Percentiles rank a stretch among this genome's conserved stretches.
phyloP scores from a whole-genome alignment of 2,329 filamentous ascomycete species.

The Colletotrichum liaoningense region DNA sequence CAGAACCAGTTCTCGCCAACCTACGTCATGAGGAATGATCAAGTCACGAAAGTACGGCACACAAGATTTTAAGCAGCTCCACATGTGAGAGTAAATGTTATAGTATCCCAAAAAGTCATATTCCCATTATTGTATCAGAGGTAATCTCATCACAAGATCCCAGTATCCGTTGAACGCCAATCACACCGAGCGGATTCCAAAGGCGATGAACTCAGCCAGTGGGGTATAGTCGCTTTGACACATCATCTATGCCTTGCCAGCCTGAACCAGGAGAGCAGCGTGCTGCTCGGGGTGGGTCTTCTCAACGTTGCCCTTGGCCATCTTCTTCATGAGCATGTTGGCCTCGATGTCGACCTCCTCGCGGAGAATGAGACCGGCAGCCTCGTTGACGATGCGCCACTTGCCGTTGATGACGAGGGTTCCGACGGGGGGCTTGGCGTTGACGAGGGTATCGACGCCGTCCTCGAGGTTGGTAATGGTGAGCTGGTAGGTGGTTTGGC shows the following conservation, averaged over 20 bases:
- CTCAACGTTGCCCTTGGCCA: constrained; percentile 36
- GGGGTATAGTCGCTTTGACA: constrained; percentile 1
- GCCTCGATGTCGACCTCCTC: constrained; percentile 34
- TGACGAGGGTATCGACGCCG: constrained; percentile 32
- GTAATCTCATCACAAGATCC: constrained; percentile 17
- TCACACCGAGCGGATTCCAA: not conserved
- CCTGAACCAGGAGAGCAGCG: constrained; percentile 30
- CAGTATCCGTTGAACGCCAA: constrained; percentile 17
- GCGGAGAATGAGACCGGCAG: constrained; percentile 20
- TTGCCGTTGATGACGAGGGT: constrained; percentile 32
- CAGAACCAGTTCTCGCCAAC: no score
- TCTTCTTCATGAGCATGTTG: constrained; percentile 36
- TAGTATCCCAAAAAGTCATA: not conserved
- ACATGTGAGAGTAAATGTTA: not conserved
- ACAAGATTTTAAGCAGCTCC: not conserved
- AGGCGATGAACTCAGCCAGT: not conserved
- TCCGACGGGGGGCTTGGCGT: constrained; percentile 34
- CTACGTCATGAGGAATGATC: not conserved
- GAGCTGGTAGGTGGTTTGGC: constrained; percentile 35
- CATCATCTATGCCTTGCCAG: constrained; percentile 28
- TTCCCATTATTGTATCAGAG: constrained; percentile 17
- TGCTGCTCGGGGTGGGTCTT: constrained; percentile 35
- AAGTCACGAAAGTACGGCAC: not conserved
- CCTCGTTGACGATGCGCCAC: constrained; percentile 31
- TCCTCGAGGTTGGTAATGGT: constrained; percentile 35